phyloP scores from a whole-genome alignment of 176 grass and related monocot species.

The Triticum monococcum region DNA sequence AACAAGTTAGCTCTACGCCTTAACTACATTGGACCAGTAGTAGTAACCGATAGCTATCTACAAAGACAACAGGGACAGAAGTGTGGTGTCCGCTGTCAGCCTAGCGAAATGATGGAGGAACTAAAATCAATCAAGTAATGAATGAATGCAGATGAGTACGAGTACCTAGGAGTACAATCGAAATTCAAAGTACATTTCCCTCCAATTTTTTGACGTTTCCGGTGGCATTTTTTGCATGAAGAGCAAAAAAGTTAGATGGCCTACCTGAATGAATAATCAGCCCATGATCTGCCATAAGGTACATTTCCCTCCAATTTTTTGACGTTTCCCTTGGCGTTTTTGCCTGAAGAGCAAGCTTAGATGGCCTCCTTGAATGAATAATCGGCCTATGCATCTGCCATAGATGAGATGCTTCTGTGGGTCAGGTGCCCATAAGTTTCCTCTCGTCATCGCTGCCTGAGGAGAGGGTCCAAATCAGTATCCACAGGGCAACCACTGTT shows the following conservation, averaged over 20 bases:
- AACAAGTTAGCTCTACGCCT: constrained; percentile 27
- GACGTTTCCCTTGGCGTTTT: too few species aligned
- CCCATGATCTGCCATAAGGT: too few species aligned
- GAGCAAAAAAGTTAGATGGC: constrained; percentile 4
- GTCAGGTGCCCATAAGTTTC: constrained; percentile 27
- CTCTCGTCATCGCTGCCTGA: background rate
- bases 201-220: constrained; percentile 34
- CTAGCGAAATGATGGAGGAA: background rate
- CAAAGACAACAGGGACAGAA: background rate
- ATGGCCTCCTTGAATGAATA: too few species aligned
- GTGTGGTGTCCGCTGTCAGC: background rate
- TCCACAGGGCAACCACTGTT: too few species aligned
- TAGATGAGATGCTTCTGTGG: constrained; percentile 32
- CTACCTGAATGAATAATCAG: background rate
- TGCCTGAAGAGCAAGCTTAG: too few species aligned
- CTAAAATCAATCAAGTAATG: background rate
- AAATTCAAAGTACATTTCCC: constrained; percentile 30
- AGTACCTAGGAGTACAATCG: background rate
- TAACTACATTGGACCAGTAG: background rate
- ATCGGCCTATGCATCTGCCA: background rate
- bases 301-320: too few species aligned
- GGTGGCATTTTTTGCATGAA: background rate
- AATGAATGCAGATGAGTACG: background rate
- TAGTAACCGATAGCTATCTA: background rate
- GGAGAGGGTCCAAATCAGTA: constrained; percentile 22